These are phyloP conservation scores for Russula earlei DNA, from an alignment of 768 basidiomycete species.

Conservation along the genomic window DNA sequence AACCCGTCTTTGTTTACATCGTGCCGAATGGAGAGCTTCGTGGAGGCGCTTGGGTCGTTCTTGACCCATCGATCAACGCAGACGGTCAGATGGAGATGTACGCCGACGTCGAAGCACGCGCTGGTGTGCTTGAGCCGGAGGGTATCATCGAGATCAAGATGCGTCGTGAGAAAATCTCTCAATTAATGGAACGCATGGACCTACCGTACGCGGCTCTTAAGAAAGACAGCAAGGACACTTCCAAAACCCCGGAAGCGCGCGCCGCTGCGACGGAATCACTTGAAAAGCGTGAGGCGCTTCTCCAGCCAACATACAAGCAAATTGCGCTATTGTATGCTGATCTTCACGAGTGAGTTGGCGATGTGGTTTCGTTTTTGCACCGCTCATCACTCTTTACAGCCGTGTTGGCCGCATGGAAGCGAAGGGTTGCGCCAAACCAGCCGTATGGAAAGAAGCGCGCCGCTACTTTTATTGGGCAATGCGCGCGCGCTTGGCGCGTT, in stretches of 20 bases:
- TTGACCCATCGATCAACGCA: conserved; percentile 95
- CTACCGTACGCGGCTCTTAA: conserved; percentile 72
- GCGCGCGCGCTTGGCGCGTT: conserved; percentile 69
- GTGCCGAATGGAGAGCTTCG: conserved; percentile 97
- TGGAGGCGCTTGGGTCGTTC: conserved; percentile 98
- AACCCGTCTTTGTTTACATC: conserved; percentile 97
- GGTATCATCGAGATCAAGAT: conserved; percentile 97
- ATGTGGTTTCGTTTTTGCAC: not conserved
- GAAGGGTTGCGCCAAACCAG: conserved; percentile 84
- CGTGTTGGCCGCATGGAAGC: conserved; percentile 95
- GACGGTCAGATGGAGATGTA: conserved; percentile 97
- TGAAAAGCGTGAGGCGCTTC: conserved; percentile 62
- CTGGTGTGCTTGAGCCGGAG: conserved; percentile 94
- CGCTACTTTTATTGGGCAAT: conserved; percentile 92
- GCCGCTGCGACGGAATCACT: conserved; percentile 59
- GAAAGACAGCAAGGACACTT: conserved; percentile 63
- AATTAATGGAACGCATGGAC: conserved; percentile 91
- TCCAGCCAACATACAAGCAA: conserved; percentile 89
- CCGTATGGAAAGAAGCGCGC: conserved; percentile 82
- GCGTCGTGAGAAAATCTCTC: conserved; percentile 86
- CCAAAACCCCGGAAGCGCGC: conserved; percentile 67
- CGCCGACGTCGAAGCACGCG: conserved; percentile 90
- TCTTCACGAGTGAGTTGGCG: conserved; percentile 72
- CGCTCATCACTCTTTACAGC: conserved; percentile 32
- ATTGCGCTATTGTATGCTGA: conserved; percentile 92